Evolutionary conservation across 2,329 filamentous ascomycete genomes (phyloP).

Genomic region (Talaromyces atroroseus): DNA sequence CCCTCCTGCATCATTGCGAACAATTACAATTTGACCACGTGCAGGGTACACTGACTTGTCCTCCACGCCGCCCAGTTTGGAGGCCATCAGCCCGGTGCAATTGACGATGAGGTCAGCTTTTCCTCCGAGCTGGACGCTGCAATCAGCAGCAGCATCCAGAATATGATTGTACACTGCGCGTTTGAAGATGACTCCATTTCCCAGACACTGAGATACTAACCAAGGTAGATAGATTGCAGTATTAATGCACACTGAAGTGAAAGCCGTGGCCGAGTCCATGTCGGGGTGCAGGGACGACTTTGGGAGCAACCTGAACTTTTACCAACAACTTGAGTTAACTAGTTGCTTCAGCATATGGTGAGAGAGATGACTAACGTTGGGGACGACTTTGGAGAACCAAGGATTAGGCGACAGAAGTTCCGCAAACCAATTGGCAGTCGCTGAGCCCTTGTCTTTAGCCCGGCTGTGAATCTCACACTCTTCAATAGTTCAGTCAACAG

Average conservation of each 20-base stretch:
- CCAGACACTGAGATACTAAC: conserved; percentile 73
- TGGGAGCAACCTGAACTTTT: conserved; percentile 56
- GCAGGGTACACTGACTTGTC: conserved; percentile 68
- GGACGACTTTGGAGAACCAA: conserved; percentile 68
- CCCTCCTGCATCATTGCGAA: conserved; percentile 70
- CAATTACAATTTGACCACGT: conserved; percentile 77
- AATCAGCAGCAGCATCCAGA: conserved; percentile 56
- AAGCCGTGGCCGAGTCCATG: conserved; percentile 66
- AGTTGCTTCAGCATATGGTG: neutral
- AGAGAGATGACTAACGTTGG: conserved; percentile 49
- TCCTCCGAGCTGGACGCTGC: conserved; percentile 51
- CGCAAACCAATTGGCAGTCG: conserved; percentile 57
- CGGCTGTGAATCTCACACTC: conserved; percentile 54
- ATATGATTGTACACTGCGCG: conserved; percentile 64
- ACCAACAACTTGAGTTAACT: neutral
- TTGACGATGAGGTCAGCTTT: conserved; percentile 70
- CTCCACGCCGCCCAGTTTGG: conserved; percentile 72
- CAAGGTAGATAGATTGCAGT: conserved; percentile 81
- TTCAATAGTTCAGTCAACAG: no score
- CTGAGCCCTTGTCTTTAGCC: conserved; percentile 55
- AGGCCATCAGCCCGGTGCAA: conserved; percentile 72
- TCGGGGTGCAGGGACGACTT: conserved; percentile 55
- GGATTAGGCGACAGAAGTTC: conserved; percentile 62
- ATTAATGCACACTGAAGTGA: conserved; percentile 88
- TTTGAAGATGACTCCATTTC: conserved; percentile 63